A percentile compares a stretch with the other conserved stretches of the same genome.
Evolutionary conservation across 768 basidiomycete species (phyloP).

Genomic region (Tylopilus felleus): DNA sequence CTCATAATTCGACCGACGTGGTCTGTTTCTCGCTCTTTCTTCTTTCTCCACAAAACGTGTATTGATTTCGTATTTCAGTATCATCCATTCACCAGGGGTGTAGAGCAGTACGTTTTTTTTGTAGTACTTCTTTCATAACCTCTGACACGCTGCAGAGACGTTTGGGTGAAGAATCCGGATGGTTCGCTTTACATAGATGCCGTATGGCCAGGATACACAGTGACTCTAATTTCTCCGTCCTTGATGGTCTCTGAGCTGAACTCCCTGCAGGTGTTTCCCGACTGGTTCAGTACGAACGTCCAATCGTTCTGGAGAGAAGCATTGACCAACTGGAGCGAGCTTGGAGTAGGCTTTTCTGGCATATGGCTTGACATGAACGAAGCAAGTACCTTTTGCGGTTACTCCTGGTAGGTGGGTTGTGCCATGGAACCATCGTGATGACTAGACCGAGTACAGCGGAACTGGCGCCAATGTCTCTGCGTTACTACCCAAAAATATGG

Average conservation of each 20-base stretch:
- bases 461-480: constrained; percentile 53
- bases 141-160: constrained; percentile 38
- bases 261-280: constrained; percentile 46
- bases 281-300: constrained; percentile 55
- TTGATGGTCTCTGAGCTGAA: neutral
- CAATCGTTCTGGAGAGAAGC: constrained; percentile 58
- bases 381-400: constrained; percentile 56
- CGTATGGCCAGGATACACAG: constrained; percentile 76
- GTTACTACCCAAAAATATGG: constrained; percentile 20
- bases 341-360: constrained; percentile 52
- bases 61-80: constrained; percentile 41
- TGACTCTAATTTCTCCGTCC: constrained; percentile 21
- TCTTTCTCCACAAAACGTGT: neutral
- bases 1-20: constrained; percentile 55
- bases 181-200: constrained; percentile 67
- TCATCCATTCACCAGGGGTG: constrained; percentile 59
- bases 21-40: constrained; percentile 36
- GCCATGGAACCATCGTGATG: neutral
- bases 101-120: constrained; percentile 43
- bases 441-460: constrained; percentile 28
- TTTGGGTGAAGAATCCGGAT: constrained; percentile 73
- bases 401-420: constrained; percentile 42
- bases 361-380: constrained; percentile 75
- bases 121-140: neutral
- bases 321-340: constrained; percentile 48